These are phyloP conservation scores for Diaporthe velutina DNA, from an alignment of 2,329 filamentous ascomycete genomes.

Conservation along the genomic window DNA sequence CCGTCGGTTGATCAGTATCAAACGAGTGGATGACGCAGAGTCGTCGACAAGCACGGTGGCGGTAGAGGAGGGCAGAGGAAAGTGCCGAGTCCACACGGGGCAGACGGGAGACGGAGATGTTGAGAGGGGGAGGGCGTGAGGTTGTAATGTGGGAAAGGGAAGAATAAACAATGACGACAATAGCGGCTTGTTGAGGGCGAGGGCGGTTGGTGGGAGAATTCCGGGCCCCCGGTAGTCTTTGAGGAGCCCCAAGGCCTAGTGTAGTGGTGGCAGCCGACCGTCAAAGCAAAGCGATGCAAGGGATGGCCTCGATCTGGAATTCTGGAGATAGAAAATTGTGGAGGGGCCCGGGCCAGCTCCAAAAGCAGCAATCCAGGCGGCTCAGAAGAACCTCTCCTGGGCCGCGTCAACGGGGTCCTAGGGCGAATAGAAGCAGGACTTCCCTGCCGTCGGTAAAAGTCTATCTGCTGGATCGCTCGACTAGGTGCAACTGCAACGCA, in stretches of 20 bases:
- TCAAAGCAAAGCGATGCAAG: constrained; percentile 30
- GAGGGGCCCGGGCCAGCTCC: constrained; percentile 21
- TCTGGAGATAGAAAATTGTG: constrained; percentile 31
- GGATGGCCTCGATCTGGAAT: constrained; percentile 32
- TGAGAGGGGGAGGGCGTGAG: neutral
- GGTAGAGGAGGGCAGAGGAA: neutral
- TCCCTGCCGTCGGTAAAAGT: constrained; percentile 5
- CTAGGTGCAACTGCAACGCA: neutral
- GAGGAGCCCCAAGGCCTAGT: neutral
- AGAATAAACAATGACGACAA: constrained; percentile 34
- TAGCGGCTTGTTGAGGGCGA: constrained; percentile 16
- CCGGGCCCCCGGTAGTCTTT: constrained; percentile 19
- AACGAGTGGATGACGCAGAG: constrained; percentile 36
- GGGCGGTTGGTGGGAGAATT: constrained; percentile 13
- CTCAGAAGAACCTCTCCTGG: neutral
- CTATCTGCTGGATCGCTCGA: neutral
- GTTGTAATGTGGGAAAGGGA: neutral
- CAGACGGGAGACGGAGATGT: neutral
- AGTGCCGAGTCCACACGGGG: neutral
- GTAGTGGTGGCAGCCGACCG: neutral
- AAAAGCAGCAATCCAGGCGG: constrained; percentile 12
- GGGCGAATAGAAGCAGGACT: constrained; percentile 21
- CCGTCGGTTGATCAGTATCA: constrained; percentile 24
- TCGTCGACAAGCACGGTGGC: constrained; percentile 14
- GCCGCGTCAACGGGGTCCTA: neutral